Evolutionary conservation across 257 asterid species (phyloP).

Genomic region (Apocynum venetum): DNA sequence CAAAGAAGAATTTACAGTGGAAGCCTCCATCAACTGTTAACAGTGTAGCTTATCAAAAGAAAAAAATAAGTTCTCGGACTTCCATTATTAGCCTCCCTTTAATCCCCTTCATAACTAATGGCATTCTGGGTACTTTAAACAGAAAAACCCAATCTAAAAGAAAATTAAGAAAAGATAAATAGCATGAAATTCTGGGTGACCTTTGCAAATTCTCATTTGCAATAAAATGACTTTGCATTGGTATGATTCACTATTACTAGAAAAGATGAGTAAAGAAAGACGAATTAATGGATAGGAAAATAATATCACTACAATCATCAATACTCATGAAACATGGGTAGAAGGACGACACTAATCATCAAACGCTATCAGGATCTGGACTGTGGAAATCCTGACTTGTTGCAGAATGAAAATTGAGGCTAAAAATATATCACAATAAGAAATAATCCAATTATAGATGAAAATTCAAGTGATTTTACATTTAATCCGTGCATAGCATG

Average conservation of each 20-base stretch:
- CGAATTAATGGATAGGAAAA: not conserved
- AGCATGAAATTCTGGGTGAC: not conserved
- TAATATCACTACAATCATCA: not conserved
- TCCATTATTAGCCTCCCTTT: not conserved
- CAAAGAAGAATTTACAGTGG: not conserved
- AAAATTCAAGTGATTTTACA: not conserved
- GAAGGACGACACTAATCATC: not conserved
- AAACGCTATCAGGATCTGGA: not conserved
- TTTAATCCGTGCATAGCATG: not conserved
- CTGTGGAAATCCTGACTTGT: not conserved
- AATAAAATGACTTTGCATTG: not conserved
- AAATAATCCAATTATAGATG: not conserved
- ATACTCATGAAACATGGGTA: not conserved
- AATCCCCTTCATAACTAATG: not conserved
- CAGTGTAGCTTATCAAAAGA: not conserved
- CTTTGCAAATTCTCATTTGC: not conserved
- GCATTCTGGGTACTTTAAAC: not conserved
- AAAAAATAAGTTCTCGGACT: not conserved
- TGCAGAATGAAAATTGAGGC: not conserved
- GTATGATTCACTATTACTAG: not conserved
- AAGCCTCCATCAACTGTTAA: not conserved
- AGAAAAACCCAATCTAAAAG: not conserved
- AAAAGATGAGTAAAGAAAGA: not conserved
- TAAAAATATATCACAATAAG: not conserved
- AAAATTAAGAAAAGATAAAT: not conserved